These are phyloP conservation scores for Cordyceps pruinosa DNA, from an alignment of 2,329 filamentous ascomycete species.

Conservation along the genomic window DNA sequence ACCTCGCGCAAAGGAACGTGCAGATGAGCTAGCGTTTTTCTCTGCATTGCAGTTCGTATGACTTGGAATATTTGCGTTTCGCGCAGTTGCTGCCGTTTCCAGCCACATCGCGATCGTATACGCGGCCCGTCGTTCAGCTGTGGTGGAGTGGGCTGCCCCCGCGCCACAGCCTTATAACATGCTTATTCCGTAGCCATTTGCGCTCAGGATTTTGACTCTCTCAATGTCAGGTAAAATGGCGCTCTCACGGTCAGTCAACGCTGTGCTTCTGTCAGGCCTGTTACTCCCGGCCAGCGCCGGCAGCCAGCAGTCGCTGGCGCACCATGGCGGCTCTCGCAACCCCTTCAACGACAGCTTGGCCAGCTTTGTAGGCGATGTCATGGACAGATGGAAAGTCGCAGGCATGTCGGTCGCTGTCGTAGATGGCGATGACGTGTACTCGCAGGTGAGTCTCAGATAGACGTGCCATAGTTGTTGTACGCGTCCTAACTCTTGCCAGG, in stretches of 20 bases:
- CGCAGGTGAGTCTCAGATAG: not conserved
- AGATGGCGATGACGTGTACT: conserved; percentile 2
- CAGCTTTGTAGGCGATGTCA: not conserved
- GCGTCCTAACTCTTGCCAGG: not conserved
- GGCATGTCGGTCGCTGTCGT: conserved; percentile 5
- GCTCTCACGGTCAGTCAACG: not conserved
- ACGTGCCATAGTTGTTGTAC: too few species aligned
- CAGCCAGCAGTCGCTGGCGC: not conserved
- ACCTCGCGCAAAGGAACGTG: not conserved
- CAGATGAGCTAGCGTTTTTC: not conserved
- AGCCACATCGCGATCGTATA: not conserved
- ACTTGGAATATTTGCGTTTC: not conserved
- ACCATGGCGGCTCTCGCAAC: not conserved
- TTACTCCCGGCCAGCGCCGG: not conserved
- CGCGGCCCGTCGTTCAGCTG: not conserved
- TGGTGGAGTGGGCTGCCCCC: not conserved
- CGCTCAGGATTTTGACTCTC: not conserved
- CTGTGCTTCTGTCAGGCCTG: not conserved
- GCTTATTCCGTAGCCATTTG: not conserved
- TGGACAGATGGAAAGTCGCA: conserved; percentile 5
- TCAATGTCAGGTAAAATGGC: not conserved
- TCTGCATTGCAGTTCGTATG: not conserved
- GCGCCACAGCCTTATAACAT: not conserved
- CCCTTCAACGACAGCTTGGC: not conserved
- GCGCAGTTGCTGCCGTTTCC: not conserved